These are phyloP conservation scores for Bryoglossum gracile DNA, from an alignment of 495 filamentous ascomycete species.

Conservation along the genomic window DNA sequence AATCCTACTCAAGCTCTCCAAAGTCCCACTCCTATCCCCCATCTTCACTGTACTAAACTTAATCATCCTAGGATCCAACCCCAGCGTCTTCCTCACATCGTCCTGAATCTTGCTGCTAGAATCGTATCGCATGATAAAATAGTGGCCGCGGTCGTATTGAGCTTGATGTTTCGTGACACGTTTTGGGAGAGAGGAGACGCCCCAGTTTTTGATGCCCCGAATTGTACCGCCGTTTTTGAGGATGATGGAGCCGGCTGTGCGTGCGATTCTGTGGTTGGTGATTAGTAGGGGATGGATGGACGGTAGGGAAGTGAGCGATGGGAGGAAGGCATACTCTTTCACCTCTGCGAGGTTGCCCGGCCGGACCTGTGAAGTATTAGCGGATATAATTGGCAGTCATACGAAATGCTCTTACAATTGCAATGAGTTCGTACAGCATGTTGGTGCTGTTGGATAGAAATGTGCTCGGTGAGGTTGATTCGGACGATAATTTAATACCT, in stretches of 20 bases:
- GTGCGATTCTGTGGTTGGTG: slow-evolving; percentile 61
- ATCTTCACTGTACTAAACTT: slow-evolving; percentile 79
- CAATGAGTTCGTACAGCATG: slow-evolving; percentile 98
- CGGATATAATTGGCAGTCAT: background rate
- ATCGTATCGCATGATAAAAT: slow-evolving; percentile 98
- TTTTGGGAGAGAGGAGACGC: slow-evolving; percentile 74
- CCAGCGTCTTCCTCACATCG: slow-evolving; percentile 62
- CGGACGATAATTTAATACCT: no score
- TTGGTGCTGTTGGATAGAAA: no score
- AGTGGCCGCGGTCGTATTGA: slow-evolving; percentile 74
- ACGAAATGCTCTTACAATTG: slow-evolving; percentile 61
- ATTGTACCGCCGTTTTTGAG: slow-evolving; percentile 83
- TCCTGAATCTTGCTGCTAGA: slow-evolving; percentile 60
- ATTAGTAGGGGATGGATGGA: background rate
- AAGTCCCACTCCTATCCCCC: slow-evolving; percentile 62
- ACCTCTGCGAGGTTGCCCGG: slow-evolving; percentile 81
- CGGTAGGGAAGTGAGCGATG: slow-evolving; percentile 2
- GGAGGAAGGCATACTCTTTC: slow-evolving; percentile 64
- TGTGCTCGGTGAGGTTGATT: no score
- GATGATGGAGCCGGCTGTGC: slow-evolving; percentile 74
- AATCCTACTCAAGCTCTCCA: slow-evolving; percentile 44
- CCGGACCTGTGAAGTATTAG: slow-evolving; percentile 59
- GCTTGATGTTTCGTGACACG: slow-evolving; percentile 68
- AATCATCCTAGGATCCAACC: slow-evolving; percentile 88
- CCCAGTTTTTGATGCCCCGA: slow-evolving; percentile 92